Percentiles rank a stretch among this genome's conserved stretches.
Conservation (phyloP, 176 grass and related monocot genomes). For the Puccinellia tenuiflora region DNA sequence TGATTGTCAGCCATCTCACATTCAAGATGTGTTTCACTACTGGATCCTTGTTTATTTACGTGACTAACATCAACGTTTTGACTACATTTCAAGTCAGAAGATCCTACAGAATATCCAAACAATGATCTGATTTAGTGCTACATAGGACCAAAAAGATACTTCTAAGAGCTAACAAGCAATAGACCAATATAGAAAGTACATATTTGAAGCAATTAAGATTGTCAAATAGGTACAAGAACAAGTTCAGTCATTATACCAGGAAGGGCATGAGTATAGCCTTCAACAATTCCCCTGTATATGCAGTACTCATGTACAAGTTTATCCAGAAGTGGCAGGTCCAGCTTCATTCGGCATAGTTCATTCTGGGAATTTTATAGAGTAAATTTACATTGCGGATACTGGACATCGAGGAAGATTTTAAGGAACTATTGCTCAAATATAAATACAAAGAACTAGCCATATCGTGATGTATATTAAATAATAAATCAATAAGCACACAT, state of each 20-base stretch:
- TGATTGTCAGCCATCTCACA: constrained; percentile 46
- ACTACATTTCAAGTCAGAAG: constrained; percentile 44
- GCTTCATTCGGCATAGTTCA: constrained; percentile 89
- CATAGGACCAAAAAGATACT: neutral
- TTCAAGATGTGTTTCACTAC: constrained; percentile 47
- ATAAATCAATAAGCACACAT: constrained; percentile 1
- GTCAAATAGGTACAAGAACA: neutral
- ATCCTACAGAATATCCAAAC: constrained; percentile 38
- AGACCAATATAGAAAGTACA: constrained; percentile 16
- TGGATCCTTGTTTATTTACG: constrained; percentile 23
- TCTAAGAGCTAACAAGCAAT: neutral
- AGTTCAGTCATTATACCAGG: constrained; percentile 45
- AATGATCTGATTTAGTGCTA: constrained; percentile 12
- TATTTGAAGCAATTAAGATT: constrained; percentile 18
- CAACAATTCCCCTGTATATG: constrained; percentile 89
- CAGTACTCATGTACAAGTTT: constrained; percentile 98
- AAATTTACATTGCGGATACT: neutral
- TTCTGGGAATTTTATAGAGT: constrained; percentile 55
- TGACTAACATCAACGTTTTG: constrained; percentile 39
- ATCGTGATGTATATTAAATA: neutral
- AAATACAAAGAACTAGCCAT: neutral
- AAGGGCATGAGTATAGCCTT: constrained; percentile 46
- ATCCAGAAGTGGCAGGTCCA: constrained; percentile 84
- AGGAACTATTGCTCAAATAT: constrained; percentile 10
- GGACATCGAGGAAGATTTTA: constrained; percentile 1